phyloP scores from a whole-genome alignment of 2,329 filamentous ascomycete species.

The Penicillium oxalicum region DNA sequence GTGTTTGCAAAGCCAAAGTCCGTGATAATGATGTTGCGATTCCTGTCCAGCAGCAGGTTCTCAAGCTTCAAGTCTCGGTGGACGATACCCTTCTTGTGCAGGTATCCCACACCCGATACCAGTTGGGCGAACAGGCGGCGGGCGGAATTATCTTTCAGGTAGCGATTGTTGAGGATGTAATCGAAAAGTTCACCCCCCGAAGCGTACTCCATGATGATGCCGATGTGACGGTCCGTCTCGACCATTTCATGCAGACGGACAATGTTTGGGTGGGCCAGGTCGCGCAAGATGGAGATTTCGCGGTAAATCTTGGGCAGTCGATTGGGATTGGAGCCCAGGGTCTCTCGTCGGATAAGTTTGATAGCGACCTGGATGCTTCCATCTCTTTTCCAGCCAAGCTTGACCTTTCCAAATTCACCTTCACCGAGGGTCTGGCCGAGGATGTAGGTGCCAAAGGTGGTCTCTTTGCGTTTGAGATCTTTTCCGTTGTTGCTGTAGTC shows the following conservation, averaged over 20 bases:
- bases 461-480: conserved; percentile 66
- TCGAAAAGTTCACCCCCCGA: conserved; percentile 97
- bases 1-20: conserved; percentile 99
- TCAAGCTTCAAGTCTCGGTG: conserved; percentile 95
- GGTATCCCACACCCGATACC: conserved; percentile 90
- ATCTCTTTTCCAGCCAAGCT: conserved; percentile 96
- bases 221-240: conserved; percentile 93
- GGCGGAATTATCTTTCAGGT: conserved; percentile 88
- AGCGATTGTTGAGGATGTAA: conserved; percentile 94
- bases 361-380: conserved; percentile 92
- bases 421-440: conserved; percentile 94
- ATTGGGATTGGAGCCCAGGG: conserved; percentile 78
- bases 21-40: conserved; percentile 98
- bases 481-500: conserved; percentile 52
- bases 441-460: conserved; percentile 91
- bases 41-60: conserved; percentile 88
- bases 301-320: conserved; percentile 94
- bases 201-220: conserved; percentile 96
- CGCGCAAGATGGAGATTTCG: conserved; percentile 84
- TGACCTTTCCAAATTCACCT: conserved; percentile 98
- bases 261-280: conserved; percentile 91
- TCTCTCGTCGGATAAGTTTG: conserved; percentile 92
- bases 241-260: conserved; percentile 97
- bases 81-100: conserved; percentile 98
- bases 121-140: conserved; percentile 90